Evolutionary conservation across 345 rosid genomes (phyloP), one percentile per base, ranked within the genome.

Genomic region (Euphorbia peplus): DNA sequence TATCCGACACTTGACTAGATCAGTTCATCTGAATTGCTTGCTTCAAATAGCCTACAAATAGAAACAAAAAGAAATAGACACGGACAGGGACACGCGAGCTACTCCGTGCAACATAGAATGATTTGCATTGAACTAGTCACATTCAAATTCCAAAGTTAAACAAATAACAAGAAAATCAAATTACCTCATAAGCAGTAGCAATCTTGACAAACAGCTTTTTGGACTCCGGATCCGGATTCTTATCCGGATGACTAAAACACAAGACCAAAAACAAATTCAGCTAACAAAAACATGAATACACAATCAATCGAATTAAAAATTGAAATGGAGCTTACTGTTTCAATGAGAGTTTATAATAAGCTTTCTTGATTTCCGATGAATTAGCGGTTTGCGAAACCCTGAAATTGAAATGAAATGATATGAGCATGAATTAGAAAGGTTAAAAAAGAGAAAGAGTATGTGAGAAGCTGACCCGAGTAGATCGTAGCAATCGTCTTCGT

Each of bases 181-280:
- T 50, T 78, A 88, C 97, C 97, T 95, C 99, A 55, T 95, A 95
- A 72, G 99, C 99, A 83, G 87, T 95, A 9, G 97, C 99, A 32
- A 95, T 80, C 81, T 95, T 95, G 67, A 90, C 97, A 70, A 95
- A 95, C 19, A 83, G 64, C 83, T 90, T 95, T 75, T 64, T 85
- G 24, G 97, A 95, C 69, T 95, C 97, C 32, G 97, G 97, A 90
- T 95, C 99, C 8, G 97, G 97, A 64, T 88, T 91, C 76, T 95
- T 95, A 77, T 95, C 99, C 25, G 99, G 99, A 56, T 95, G 99
- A 67, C 97, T 93, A 6, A 67, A n/a, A 55, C 25, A 28, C 16
- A 61, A 42, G 26, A 15, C 51, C 9, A 7, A 50, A 67, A 30
- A 7, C 19, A n/a, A 73, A 64, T 32, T 61, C 18, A 42, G 30